These are phyloP conservation scores for Beauveria sp. DNA, from an alignment of 2,329 filamentous ascomycete genomes.

Conservation along the genomic window DNA sequence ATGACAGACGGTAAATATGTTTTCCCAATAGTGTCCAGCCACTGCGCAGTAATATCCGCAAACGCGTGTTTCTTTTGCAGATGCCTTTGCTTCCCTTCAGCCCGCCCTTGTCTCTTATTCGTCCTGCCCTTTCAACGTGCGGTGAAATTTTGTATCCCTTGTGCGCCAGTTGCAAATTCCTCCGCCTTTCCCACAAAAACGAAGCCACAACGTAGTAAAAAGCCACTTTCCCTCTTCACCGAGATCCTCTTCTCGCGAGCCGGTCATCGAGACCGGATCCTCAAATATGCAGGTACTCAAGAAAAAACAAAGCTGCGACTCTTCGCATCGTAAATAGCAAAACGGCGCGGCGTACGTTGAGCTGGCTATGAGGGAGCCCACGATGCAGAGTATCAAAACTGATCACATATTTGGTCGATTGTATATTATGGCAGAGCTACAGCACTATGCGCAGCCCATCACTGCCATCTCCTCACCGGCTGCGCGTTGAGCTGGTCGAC, in stretches of 20 bases:
- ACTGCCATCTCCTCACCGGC: constrained; percentile 31
- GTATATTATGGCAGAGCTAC: constrained; percentile 4
- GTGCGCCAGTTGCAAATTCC: constrained; percentile 4
- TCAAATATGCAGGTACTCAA: constrained; percentile 4
- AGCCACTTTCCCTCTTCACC: not conserved
- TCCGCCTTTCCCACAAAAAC: not conserved
- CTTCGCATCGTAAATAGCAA: not conserved
- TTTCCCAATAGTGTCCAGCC: too few relatives aligned
- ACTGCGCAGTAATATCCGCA: not conserved
- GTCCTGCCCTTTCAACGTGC: not conserved
- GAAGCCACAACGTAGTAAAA: not conserved
- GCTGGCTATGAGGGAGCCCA: not conserved
- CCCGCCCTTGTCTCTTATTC: too few relatives aligned
- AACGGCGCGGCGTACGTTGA: not conserved
- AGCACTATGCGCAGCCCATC: not conserved
- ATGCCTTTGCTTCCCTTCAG: not conserved
- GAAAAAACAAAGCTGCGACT: not conserved
- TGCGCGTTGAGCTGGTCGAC: constrained; percentile 48
- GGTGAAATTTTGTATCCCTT: constrained; percentile 1
- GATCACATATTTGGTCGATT: not conserved
- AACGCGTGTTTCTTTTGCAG: not conserved
- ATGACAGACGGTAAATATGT: too few relatives aligned
- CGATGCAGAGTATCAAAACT: not conserved
- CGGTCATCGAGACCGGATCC: not conserved
- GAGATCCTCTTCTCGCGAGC: not conserved